A percentile compares a stretch with the other conserved stretches of the same genome.
phyloP scores from a whole-genome alignment of 176 grass and related monocot genomes.

The Eremochloa ophiuroides region DNA sequence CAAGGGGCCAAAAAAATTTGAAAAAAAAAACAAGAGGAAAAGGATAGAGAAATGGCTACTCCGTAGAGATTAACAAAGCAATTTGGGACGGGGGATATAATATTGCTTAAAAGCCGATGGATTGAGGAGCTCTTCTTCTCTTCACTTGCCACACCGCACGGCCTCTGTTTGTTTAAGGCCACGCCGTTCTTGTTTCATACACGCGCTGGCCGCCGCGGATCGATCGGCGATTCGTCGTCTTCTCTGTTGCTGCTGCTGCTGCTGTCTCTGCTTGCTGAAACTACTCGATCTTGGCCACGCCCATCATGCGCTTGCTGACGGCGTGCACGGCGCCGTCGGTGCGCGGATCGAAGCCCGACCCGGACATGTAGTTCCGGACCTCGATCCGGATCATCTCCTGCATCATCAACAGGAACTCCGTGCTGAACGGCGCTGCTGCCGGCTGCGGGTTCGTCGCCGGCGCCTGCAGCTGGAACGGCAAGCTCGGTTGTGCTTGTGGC shows the following conservation, averaged over 20 bases:
- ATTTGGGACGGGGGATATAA: neutral
- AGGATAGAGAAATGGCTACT: neutral
- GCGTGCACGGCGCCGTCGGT: constrained; percentile 30
- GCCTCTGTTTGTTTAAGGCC: neutral
- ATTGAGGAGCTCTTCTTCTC: neutral
- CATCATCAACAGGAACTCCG: constrained; percentile 68
- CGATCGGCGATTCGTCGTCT: neutral
- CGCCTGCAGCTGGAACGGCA: constrained; percentile 10
- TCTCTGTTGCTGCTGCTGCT: neutral
- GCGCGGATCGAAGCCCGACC: constrained; percentile 26
- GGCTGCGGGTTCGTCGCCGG: neutral
- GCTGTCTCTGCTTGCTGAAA: neutral
- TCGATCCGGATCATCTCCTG: constrained; percentile 92
- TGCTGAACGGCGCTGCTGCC: constrained; percentile 16
- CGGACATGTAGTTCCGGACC: constrained; percentile 82
- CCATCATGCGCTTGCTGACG: constrained; percentile 52
- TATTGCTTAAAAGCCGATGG: neutral
- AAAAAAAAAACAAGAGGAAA: neutral
- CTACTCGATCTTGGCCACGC: constrained; percentile 84
- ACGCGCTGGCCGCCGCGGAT: neutral
- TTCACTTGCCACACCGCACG: constrained; percentile 3
- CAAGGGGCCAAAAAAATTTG: neutral
- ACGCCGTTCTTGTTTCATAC: neutral
- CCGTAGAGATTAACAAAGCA: neutral
- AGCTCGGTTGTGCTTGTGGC: neutral